Conservation (phyloP, 2,329 filamentous ascomycete genomes). For the Talaromyces sp. region DNA sequence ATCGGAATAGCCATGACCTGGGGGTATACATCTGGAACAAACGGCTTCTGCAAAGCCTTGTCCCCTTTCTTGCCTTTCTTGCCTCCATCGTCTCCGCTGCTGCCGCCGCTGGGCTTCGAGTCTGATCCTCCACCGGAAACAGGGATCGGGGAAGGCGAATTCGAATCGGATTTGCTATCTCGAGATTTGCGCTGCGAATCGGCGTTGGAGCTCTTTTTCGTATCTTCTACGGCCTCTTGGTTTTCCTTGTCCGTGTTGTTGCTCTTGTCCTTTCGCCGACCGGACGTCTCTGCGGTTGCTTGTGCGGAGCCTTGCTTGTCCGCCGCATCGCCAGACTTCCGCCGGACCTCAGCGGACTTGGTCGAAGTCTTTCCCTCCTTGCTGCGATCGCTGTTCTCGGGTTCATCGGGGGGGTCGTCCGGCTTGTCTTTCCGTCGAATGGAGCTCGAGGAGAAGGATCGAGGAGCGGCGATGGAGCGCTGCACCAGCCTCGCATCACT, state of each 20-base stretch:
- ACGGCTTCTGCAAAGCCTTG: constrained; percentile 76
- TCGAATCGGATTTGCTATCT: constrained; percentile 47
- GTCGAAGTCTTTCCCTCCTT: constrained; percentile 41
- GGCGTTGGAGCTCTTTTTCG: constrained; percentile 34
- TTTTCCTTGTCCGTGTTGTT: constrained; percentile 33
- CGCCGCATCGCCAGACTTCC: constrained; percentile 35
- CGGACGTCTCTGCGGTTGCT: constrained; percentile 23
- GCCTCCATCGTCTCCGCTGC: constrained; percentile 58
- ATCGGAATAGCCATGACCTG: constrained; percentile 98
- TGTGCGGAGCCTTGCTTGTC: constrained; percentile 27
- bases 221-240: constrained; percentile 31
- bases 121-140: constrained; percentile 30
- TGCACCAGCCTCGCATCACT: constrained; percentile 20
- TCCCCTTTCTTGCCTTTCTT: constrained; percentile 70
- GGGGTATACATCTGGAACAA: constrained; percentile 90
- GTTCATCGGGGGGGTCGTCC: constrained; percentile 32
- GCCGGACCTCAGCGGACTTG: constrained; percentile 36
- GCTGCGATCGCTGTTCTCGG: constrained; percentile 43
- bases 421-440: constrained; percentile 54
- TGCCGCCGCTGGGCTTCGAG: constrained; percentile 53
- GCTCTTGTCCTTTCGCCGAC: constrained; percentile 37
- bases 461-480: constrained; percentile 25
- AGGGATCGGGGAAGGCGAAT: constrained; percentile 43
- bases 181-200: constrained; percentile 29
- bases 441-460: constrained; percentile 43